Conservation (phyloP, 306 rosid genomes). For the Carpinus fangiana region DNA sequence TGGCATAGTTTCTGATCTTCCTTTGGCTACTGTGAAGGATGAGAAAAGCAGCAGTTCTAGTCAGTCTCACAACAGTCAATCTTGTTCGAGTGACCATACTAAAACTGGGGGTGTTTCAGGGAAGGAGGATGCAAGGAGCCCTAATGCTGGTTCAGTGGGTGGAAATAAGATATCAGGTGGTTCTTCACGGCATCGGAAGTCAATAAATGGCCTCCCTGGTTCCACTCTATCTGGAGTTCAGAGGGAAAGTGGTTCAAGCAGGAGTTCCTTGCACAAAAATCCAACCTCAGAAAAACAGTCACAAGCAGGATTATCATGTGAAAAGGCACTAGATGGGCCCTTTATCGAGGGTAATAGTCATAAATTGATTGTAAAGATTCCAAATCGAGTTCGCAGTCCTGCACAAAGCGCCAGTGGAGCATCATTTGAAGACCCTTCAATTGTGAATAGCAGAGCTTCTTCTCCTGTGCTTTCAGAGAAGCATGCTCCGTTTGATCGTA, state of each 20-base stretch:
- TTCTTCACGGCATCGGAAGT: slow-evolving; percentile 63
- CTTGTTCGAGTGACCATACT: slow-evolving; percentile 78
- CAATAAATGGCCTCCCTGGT: slow-evolving; percentile 68
- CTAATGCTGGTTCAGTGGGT: slow-evolving; percentile 67
- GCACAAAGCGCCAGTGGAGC: slow-evolving; percentile 59
- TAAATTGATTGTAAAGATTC: slow-evolving; percentile 64
- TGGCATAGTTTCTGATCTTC: slow-evolving; percentile 55
- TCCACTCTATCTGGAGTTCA: slow-evolving; percentile 49
- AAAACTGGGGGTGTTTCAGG: slow-evolving; percentile 53
- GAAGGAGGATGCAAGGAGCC: slow-evolving; percentile 84
- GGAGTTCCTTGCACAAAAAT: slow-evolving; percentile 37
- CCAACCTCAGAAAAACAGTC: slow-evolving; percentile 51
- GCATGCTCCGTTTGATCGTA: slow-evolving; percentile 55
- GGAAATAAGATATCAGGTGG: slow-evolving; percentile 47
- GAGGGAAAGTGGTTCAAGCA: slow-evolving; percentile 52
- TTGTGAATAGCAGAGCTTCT: slow-evolving; percentile 50
- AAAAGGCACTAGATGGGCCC: slow-evolving; percentile 59
- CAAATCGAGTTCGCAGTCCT: slow-evolving; percentile 72
- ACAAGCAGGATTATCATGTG: slow-evolving; percentile 42
- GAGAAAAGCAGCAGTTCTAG: slow-evolving; percentile 90
- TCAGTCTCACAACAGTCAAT: slow-evolving; percentile 86
- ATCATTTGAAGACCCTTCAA: slow-evolving; percentile 59
- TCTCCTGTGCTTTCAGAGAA: slow-evolving; percentile 62
- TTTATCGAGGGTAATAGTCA: slow-evolving; percentile 52
- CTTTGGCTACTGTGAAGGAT: slow-evolving; percentile 63